Evolutionary conservation across 352 stramenopile genomes (phyloP).

Genomic region (Globisporangium radiosum): DNA sequence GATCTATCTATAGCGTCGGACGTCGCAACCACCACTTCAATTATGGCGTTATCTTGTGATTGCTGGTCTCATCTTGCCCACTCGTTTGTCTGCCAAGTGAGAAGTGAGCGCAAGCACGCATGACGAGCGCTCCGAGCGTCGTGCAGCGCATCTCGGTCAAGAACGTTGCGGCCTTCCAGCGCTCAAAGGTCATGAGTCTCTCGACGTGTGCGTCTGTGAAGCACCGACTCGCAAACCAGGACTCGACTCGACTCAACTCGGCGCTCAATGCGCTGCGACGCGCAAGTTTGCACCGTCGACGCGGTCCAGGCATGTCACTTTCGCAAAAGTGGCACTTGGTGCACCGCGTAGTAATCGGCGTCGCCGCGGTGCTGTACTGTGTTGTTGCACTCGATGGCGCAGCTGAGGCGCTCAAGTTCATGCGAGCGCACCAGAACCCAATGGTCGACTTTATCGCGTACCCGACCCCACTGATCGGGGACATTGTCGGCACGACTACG

Average conservation of each 20-base stretch:
- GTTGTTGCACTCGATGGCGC: neutral
- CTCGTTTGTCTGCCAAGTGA: too few species aligned
- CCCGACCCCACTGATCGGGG: slow-evolving; percentile 6
- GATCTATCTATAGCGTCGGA: too few species aligned
- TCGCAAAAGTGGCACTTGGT: neutral
- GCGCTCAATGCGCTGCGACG: neutral
- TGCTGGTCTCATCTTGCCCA: too few species aligned
- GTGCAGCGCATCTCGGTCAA: neutral
- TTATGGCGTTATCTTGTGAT: too few species aligned
- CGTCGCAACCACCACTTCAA: too few species aligned
- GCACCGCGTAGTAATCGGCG: neutral
- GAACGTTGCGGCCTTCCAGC: neutral
- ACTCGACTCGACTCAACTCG: neutral
- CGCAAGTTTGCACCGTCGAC: neutral
- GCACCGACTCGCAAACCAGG: neutral
- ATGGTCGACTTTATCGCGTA: neutral
- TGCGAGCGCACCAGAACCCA: neutral
- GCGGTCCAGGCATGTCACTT: neutral
- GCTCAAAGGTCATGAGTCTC: neutral
- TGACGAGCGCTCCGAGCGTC: neutral
- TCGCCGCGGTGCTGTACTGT: slow-evolving; percentile 3
- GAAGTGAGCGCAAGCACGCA: too few species aligned
- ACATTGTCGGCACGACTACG: slow-evolving; percentile 6
- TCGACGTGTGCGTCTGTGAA: neutral
- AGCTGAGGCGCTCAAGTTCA: neutral